Evolutionary conservation across 768 basidiomycete species (phyloP).

Genomic region (Leccinellum rugosiceps): DNA sequence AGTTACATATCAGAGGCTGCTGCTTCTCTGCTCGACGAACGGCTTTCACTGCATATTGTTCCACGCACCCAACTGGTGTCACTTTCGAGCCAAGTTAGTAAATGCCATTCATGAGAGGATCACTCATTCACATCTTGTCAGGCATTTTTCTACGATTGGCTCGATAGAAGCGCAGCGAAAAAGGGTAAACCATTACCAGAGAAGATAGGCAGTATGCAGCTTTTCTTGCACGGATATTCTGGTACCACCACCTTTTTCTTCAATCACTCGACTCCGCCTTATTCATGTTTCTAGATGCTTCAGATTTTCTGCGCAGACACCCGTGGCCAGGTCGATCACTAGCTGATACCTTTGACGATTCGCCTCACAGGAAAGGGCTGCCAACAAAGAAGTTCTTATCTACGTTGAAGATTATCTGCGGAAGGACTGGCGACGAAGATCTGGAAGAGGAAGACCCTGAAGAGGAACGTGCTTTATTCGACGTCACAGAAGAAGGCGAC

Average conservation of each 20-base stretch:
- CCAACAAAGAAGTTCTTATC: constrained; percentile 64
- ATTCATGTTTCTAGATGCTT: constrained; percentile 57
- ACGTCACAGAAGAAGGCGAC: constrained; percentile 57
- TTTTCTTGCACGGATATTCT: constrained; percentile 80
- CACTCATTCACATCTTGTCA: constrained; percentile 24
- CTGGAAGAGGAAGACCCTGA: constrained; percentile 74
- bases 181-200: constrained; percentile 82
- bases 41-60: constrained; percentile 75
- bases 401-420: constrained; percentile 78
- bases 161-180: constrained; percentile 77
- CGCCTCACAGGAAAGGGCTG: constrained; percentile 69
- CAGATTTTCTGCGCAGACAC: constrained; percentile 80
- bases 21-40: constrained; percentile 76
- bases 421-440: constrained; percentile 74
- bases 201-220: constrained; percentile 90
- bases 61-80: constrained; percentile 83
- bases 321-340: constrained; percentile 88
- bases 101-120: background rate
- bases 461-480: constrained; percentile 67
- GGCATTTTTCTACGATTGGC: constrained; percentile 94
- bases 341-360: constrained; percentile 82
- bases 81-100: constrained; percentile 62
- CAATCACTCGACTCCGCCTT: background rate
- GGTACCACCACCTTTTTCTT: constrained; percentile 37
- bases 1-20: constrained; percentile 91